Percentiles rank a stretch among this genome's conserved stretches.
phyloP scores from a whole-genome alignment of 345 rosid species.

The Eucalyptus lansdowneana region DNA sequence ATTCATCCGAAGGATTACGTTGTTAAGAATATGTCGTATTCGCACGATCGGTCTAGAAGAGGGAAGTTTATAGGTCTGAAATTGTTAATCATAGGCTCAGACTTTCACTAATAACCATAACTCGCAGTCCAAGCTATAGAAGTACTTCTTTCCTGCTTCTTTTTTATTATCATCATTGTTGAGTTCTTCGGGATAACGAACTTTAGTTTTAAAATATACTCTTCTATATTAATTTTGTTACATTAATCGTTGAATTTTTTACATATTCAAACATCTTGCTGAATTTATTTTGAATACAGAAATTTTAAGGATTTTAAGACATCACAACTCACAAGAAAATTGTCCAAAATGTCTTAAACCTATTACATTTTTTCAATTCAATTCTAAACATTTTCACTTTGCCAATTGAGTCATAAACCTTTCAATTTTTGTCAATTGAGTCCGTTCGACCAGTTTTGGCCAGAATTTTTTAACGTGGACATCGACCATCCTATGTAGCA shows the following conservation, averaged over 20 bases:
- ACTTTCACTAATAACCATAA: neutral
- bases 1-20: neutral
- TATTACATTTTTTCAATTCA: no score
- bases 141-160: neutral
- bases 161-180: neutral
- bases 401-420: no score
- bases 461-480: no score
- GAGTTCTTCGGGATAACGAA: neutral
- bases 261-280: neutral
- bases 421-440: no score
- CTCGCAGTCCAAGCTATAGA: neutral
- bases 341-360: no score
- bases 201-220: neutral
- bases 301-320: neutral
- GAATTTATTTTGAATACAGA: neutral
- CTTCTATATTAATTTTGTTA: neutral
- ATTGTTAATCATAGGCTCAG: neutral
- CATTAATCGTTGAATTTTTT: neutral
- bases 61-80: neutral
- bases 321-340: neutral
- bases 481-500: no score
- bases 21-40: neutral
- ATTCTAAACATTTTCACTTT: no score
- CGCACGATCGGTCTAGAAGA: neutral
- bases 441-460: no score